Base-by-base conservation (phyloP, 495 filamentous ascomycete species). In the Aspergillus conjunctus region DNA sequence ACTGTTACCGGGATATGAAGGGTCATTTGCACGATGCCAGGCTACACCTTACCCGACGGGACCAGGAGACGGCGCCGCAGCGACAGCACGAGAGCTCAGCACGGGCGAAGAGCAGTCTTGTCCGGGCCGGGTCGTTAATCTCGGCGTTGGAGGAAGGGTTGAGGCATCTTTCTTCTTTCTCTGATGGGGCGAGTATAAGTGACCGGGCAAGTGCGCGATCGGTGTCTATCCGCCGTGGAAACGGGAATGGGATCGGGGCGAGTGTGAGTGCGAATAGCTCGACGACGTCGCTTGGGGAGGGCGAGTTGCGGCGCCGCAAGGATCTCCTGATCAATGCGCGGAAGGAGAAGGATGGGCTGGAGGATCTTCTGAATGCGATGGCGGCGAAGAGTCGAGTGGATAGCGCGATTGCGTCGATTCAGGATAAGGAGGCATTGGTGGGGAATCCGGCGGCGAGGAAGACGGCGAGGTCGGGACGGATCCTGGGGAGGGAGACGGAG, bases 401-500 rank as follows among this genome's bases (percentile, higher is more conserved):
- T 61, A 70, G 67, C 48, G 72, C 75, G 0, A 72, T 83, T 20
- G 83, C 81, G 8, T 79, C 81, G 10, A 71, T 77, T 4, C 71
- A 81, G 50, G 83, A 88, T 59, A 90, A 85, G 63, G 74, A 77
- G 26, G 79, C 75, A n/a, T 71, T 90, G 44, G 43, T 83, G 22
- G 71, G 66, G 20, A 55, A 54, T 31, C 61, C 61, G 21, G 54
- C 45, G 9, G 66, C 60, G 26, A 65, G 70, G 20, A 69, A 66
- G 48, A 71, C 67, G 18, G 64, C 72, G 9, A 62, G 73, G 49
- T 65, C 83, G 7, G 85, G 91, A 6, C 72, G 93, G 21, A 90
- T 97, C 4, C 79, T 98, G 7, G 95, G 95, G 0, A 87, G 88
- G 48, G 94, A 99, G 73, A 98, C 91, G 44, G 90, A 92, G 59